Evolutionary conservation across 306 rosid genomes (phyloP).

Genomic region (Cajanus cajan): DNA sequence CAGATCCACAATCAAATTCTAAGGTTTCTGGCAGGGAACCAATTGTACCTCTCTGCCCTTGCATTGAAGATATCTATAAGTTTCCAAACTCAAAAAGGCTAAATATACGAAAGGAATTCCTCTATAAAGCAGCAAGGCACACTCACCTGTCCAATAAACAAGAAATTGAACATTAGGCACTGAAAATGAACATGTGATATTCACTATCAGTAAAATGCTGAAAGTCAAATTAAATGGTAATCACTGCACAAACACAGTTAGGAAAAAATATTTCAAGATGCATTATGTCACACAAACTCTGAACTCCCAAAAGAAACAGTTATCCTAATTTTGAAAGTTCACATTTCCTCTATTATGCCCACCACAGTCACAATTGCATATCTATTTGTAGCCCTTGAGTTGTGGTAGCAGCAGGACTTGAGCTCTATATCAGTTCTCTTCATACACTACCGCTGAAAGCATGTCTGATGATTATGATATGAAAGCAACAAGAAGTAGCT

Average conservation of each 20-base stretch:
- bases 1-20: constrained; percentile 80
- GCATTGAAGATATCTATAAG: constrained; percentile 59
- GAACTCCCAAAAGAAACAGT: background rate
- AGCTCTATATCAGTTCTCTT: background rate
- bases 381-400: background rate
- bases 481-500: constrained; percentile 14
- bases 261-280: constrained; percentile 18
- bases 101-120: constrained; percentile 28
- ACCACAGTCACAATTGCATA: background rate
- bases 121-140: constrained; percentile 29
- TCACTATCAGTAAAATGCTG: background rate
- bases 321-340: background rate
- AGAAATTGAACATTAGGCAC: constrained; percentile 29
- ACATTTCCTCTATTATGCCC: background rate
- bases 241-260: background rate
- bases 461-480: background rate
- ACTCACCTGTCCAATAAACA: constrained; percentile 47
- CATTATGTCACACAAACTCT: background rate
- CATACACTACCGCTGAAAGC: background rate
- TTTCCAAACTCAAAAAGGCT: constrained; percentile 29
- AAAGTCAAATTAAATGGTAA: constrained; percentile 8
- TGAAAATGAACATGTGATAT: background rate
- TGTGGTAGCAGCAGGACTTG: background rate
- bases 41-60: constrained; percentile 89
- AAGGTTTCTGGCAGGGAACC: constrained; percentile 80